A percentile compares a stretch with the other conserved stretches of the same genome.
phyloP scores from a whole-genome alignment of 306 rosid species.

The Cyamopsis tetragonoloba region DNA sequence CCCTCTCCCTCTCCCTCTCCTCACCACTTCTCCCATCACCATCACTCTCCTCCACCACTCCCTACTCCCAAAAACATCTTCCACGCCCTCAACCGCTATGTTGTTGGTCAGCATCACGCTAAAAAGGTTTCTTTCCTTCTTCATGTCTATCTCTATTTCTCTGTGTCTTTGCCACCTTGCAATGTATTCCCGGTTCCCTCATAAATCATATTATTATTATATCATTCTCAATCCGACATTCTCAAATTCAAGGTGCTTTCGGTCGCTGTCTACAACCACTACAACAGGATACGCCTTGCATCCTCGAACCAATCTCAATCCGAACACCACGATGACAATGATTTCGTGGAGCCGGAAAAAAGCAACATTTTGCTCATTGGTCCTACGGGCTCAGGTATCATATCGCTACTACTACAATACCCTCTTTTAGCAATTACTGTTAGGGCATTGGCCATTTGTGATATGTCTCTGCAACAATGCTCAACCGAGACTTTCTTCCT shows the following conservation, averaged over 20 bases:
- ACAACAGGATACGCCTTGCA: constrained; percentile 48
- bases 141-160: no score
- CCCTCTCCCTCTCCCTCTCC: neutral
- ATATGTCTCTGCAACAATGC: no score
- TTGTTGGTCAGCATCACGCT: constrained; percentile 58
- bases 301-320: constrained; percentile 15
- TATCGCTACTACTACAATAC: no score
- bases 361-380: constrained; percentile 65
- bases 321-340: constrained; percentile 26
- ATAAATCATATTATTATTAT: no score
- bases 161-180: no score
- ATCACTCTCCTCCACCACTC: neutral
- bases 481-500: neutral
- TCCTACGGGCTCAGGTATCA: constrained; percentile 66
- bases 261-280: constrained; percentile 77
- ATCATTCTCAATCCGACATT: neutral
- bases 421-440: no score
- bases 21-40: neutral
- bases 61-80: constrained; percentile 60
- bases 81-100: constrained; percentile 41
- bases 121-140: constrained; percentile 39
- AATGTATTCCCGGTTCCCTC: no score
- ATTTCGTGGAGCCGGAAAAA: constrained; percentile 57
- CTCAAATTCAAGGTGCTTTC: constrained; percentile 57
- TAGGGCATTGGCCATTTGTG: no score